Base-by-base conservation (phyloP, 352 stramenopile species). In the Elongisporangium senticosum region DNA sequence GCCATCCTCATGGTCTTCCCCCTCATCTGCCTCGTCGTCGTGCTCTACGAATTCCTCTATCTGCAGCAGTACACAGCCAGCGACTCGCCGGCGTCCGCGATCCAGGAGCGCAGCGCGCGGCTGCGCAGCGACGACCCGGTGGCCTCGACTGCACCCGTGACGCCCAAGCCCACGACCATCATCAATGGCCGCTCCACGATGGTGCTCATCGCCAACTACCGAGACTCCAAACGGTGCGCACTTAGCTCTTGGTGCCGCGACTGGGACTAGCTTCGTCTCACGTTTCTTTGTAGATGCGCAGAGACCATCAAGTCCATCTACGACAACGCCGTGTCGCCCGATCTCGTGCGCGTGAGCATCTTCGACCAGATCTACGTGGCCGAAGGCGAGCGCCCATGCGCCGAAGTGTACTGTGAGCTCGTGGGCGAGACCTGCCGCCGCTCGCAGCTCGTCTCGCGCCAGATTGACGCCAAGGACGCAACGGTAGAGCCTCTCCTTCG, bases 291-390 rank as follows among this genome's bases (percentile, higher is more conserved):
- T 33, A 85, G 72, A 28, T 89, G 80, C 66, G 75, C 80, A 15
- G 83, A 93, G 71, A 93, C 80, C n/a, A 59, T 93, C 43, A 70
- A 73, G 26, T 93, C 83, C 22, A 85, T 93, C 54, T 93, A 90
- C 47, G 75, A 86, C 64, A 90, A 89, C 55, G 69, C 83, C 5
- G 75, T 69, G 56, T 68, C 59, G 19, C 79, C 79, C 6, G 75
- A 87, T 43, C 69, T 85, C 22, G 49, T 89, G 21, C 70, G 68
- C 33, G 74, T 89, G 40, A 87, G 77, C 62, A 73, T 89, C 26
- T 85, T 78, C 53, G 79, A 89, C 70, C 79, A 89, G 59, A 85
- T 93, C 51, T 93, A 90, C 62, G 64, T 68, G 10, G 59, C 68
- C 13, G 66, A 90, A 53, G 80, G 83, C n/a, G 83, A 93, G 65